Percentiles rank a stretch among this genome's conserved stretches.
These are phyloP conservation scores for Nakazawaea molendinolei DNA, from an alignment of 805 yeast genomes.

Conservation along the genomic window DNA sequence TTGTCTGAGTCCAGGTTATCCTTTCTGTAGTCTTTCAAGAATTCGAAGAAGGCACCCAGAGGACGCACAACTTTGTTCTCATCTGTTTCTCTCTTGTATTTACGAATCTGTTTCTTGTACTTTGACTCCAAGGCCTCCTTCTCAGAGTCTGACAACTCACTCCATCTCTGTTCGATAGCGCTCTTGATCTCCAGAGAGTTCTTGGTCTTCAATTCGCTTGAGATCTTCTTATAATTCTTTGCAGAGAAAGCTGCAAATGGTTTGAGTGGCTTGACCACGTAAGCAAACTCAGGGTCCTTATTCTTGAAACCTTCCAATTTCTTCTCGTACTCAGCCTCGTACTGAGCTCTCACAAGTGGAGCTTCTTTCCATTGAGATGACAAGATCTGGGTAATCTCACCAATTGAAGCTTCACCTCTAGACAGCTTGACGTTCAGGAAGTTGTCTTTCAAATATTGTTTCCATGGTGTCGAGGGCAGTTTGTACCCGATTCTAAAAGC, in stretches of 20 bases:
- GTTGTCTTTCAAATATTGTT: constrained; percentile 1
- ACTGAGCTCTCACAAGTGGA: background rate
- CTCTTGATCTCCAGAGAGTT: background rate
- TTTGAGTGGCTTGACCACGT: constrained; percentile 4
- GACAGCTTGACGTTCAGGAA: background rate
- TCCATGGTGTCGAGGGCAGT: background rate
- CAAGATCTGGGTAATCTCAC: background rate
- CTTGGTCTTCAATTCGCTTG: background rate
- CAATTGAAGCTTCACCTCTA: background rate
- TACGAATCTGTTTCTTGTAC: constrained; percentile 1
- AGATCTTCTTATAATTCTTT: background rate
- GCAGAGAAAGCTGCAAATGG: constrained; percentile 1
- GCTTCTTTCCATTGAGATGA: constrained; percentile 3
- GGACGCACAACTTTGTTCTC: background rate
- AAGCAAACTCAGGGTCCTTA: constrained; percentile 6
- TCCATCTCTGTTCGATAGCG: background rate
- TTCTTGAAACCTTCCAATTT: constrained; percentile 4
- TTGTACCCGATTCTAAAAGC: constrained; percentile 6
- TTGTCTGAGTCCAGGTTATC: background rate
- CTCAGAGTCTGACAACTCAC: constrained; percentile 1
- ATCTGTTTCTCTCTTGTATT: constrained; percentile 1
- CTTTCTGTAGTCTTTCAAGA: background rate
- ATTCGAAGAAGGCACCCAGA: background rate
- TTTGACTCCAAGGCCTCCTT: background rate
- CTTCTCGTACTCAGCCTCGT: background rate